Evolutionary conservation across 768 basidiomycete species (phyloP).

Genomic region (Pholiota molesta): DNA sequence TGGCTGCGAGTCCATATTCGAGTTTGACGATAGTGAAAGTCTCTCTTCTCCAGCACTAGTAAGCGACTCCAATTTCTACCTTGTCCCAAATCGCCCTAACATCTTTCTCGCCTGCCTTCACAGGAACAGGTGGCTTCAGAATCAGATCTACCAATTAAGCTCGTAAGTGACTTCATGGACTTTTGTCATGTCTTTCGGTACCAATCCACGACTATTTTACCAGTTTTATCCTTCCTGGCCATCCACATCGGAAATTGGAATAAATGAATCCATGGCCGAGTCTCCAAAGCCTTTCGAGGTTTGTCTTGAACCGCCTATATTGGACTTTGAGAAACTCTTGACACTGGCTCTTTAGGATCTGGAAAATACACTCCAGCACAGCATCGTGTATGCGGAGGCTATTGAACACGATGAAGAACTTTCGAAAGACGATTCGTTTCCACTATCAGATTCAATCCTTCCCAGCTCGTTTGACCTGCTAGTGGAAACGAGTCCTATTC

Average conservation of each 20-base stretch:
- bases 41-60: background rate
- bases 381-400: background rate
- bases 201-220: background rate
- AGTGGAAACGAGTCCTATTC: slow-evolving; percentile 17
- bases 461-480: slow-evolving; percentile 30
- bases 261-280: background rate
- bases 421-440: slow-evolving; percentile 25
- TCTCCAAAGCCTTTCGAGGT: background rate
- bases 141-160: slow-evolving; percentile 3
- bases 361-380: background rate
- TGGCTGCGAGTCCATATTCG: background rate
- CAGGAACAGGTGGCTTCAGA: slow-evolving; percentile 1
- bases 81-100: background rate
- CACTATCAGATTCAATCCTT: slow-evolving; percentile 27
- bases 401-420: background rate
- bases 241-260: background rate
- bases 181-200: background rate
- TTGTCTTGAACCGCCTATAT: background rate
- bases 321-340: background rate
- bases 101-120: background rate
- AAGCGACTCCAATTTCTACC: background rate
- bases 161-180: background rate
- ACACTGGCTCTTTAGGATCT: background rate
- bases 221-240: background rate
- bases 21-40: background rate